Evolutionary conservation across 1,139 yeast species (phyloP).

Genomic region (Hyphopichia burtonii): DNA sequence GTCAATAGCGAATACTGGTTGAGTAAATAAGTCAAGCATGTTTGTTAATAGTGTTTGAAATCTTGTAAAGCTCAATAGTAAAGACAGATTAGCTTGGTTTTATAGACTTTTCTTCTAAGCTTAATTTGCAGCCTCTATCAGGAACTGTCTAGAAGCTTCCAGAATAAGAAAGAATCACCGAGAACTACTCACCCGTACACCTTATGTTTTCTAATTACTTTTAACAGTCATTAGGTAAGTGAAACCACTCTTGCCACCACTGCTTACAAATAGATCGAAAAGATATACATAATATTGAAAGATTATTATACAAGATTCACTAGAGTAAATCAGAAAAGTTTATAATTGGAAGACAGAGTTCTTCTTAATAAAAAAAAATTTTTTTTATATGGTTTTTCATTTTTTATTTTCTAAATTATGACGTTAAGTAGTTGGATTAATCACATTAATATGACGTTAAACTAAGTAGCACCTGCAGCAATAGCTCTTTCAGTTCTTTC

Average conservation of each 20-base stretch:
- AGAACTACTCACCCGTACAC: too few species aligned
- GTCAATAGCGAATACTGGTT: background rate
- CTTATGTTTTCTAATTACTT: too few species aligned
- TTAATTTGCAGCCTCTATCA: too few species aligned
- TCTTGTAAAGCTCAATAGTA: too few species aligned
- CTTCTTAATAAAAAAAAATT: background rate
- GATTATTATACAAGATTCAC: background rate
- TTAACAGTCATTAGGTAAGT: too few species aligned
- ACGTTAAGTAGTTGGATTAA: background rate
- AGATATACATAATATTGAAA: background rate
- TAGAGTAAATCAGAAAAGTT: background rate
- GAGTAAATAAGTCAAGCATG: conserved; percentile 2
- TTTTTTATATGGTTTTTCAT: background rate
- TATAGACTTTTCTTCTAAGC: too few species aligned
- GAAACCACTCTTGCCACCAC: too few species aligned
- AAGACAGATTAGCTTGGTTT: too few species aligned
- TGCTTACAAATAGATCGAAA: background rate
- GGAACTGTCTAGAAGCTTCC: too few species aligned
- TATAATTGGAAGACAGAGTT: background rate
- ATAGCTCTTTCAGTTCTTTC: conserved; percentile 70
- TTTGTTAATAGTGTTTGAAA: too few species aligned
- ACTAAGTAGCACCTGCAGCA: conserved; percentile 31
- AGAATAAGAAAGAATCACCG: too few species aligned
- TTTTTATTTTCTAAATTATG: background rate
- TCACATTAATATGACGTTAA: background rate